Base-by-base conservation (phyloP, 805 yeast species). In the Candida incommunis region DNA sequence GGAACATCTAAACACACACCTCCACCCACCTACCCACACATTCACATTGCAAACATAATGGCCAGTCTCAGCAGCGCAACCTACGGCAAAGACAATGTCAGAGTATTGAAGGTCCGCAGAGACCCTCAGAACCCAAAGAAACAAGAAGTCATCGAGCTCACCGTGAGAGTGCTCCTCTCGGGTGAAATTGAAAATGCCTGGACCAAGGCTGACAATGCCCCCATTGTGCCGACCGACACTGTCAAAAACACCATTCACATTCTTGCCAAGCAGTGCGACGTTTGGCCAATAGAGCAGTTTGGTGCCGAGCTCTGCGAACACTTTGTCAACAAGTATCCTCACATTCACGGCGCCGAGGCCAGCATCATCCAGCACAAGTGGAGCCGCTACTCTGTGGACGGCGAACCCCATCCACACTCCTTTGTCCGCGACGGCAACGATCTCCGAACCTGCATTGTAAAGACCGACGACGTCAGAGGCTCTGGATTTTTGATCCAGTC, bases 171-270 rank as follows among this genome's bases (percentile, higher is more conserved):
- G 23, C 68, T 88, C 43, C 71, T 88, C 47, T 78, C 74, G 53
- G 96, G 96, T 50, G 74, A 71, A 46, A 79, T 88, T 56, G 95
- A 82, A 50, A 65, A 67, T 24, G 78, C 95, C 2, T 88, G 83
- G 70, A 88, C 95, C 43, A 58, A 80, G 47, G 96, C 95, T 31
- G 94, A 88, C 66, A 88, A 88, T 68, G 60, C 82, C 2, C 75
- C 82, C n/a, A 78, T 88, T 57, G 94, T 88, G 43, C 96, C 96
- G 48, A 88, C 96, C 5, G 95, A 87, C 64, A 85, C 95, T 1
- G 87, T 86, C 46, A 87, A 87, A 65, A 87, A 87, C 71, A 87
- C 95, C 43, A 76, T 84, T 51, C 71, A 82, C 59, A 72, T 88
- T 26, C 80, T 83, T 52, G 96, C 95, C 51, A 83, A 82, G 65